Evolutionary conservation across 2,329 filamentous ascomycete species (phyloP), one percentile per base, ranked within the genome.

Genomic region (Byssochlamys sp.): DNA sequence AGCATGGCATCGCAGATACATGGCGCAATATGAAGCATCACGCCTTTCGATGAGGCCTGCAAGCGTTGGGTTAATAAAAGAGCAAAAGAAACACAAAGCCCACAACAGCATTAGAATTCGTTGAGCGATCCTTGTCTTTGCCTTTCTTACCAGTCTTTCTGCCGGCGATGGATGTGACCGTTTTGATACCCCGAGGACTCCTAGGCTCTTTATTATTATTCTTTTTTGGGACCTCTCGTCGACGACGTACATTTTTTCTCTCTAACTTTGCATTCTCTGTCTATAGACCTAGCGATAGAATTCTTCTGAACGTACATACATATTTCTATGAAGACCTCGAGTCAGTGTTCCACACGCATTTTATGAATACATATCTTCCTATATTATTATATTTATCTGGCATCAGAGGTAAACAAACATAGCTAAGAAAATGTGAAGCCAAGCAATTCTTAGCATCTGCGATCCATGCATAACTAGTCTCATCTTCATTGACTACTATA

Each of bases 1-100:
- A 72, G 45, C 66, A 69, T 57, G 67, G 67, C 5, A 66, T 73
- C 12, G 70, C 62, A 10, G 68, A 66, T 60, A 68, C 66, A 39
- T 71, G 69, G 69, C 70, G 70, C 45, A 62, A 72, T 28, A 66
- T 73, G 61, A 68, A 65, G 57, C 64, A 70, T 27, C 69, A 71
- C 59, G 67, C 68, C 52, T 71, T 71, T 59, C 63, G 39, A 45
- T 45, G 39, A 45, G 39, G 39, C 39, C 19, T 19, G n/a, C 39
- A 6, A 45, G n/a, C 9, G 39, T 45, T 45, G 19, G 35, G 4
- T 31, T 31, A 31, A 45, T 19, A 45, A 45, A 45, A 45, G n/a
- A 45, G 35, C 39, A 45, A 24, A 45, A 45, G n/a, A 31, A 31
- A 31, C 19, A 1, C n/a, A 24, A 19, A 45, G 39, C 39, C 39